phyloP scores from a whole-genome alignment of 1,284 basidiomycete species.

The Moesziomyces aphidis region DNA sequence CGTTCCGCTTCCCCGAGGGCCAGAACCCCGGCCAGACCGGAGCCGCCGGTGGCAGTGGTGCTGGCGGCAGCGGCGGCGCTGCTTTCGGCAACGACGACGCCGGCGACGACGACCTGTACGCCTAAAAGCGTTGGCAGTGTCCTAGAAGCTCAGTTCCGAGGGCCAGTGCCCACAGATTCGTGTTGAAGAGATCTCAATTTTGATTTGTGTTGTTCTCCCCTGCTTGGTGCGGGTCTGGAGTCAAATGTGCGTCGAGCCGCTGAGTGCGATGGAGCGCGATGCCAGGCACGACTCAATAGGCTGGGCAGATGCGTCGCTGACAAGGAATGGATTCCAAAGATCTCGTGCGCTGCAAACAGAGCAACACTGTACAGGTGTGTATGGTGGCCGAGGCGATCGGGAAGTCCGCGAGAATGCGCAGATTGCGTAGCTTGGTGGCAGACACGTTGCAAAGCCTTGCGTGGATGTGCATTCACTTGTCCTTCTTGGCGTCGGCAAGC shows the following conservation, averaged over 20 bases:
- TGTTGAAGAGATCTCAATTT: not conserved
- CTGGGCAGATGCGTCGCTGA: no score
- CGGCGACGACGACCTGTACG: slow-evolving; percentile 77
- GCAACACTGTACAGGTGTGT: no score
- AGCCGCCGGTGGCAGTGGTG: slow-evolving; percentile 59
- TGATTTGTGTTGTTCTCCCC: not conserved
- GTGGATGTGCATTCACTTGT: slow-evolving; percentile 12
- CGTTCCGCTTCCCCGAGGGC: slow-evolving; percentile 96
- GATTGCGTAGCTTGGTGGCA: not conserved
- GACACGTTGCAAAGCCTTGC: not conserved
- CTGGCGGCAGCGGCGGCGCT: slow-evolving; percentile 74
- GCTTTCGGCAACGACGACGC: slow-evolving; percentile 81
- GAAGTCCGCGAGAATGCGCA: not conserved
- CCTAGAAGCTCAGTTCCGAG: slow-evolving; percentile 1
- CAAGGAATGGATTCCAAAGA: no score
- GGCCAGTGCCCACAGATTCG: not conserved
- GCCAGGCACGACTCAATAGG: no score
- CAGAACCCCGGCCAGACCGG: slow-evolving; percentile 26
- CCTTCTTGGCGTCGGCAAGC: slow-evolving; percentile 38
- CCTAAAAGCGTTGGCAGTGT: slow-evolving; percentile 9
- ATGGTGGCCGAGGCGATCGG: no score
- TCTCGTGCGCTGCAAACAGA: no score
- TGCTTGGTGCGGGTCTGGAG: not conserved
- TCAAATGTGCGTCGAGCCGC: no score
- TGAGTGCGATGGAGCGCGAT: not conserved